Evolutionary conservation across 352 stramenopile genomes (phyloP), one percentile per base, ranked within the genome.

Genomic region (Phytopythium vexans): DNA sequence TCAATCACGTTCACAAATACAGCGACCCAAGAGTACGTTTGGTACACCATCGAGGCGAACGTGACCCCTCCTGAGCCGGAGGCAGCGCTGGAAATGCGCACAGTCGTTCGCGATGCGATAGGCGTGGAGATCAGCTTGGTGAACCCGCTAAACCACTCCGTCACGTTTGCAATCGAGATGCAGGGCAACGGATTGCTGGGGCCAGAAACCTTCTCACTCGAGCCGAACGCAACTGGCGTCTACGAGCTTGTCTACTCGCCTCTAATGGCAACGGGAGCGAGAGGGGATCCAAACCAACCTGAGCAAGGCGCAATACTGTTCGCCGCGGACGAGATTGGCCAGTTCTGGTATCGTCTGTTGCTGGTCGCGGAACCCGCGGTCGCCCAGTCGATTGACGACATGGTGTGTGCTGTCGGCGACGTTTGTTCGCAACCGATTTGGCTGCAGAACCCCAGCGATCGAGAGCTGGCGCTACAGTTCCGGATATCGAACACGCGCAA

Each of bases 171-270:
- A 1, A 92, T 98, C 9, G 72, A 85, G 34, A 60, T 97, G 0
- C 66, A 88, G 52, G 92, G 94, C 9, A 68, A 87, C 38, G 92
- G 94, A 1, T 57, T 98, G 4, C 66, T 97, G 27, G 94, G 94
- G 0, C 76, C 91, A 1, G 52, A 60, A 3, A 70, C 58, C 0
- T 96, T 98, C 41, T 56, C 71, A 1, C 64, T 98, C 2, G 70
- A 75, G 11, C 70, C 91, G 0, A 64, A 72, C 12, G 73, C 90
- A 27, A 76, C 74, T 0, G 83, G 73, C 0, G 82, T 92, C 0
- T 98, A 98, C 57, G 90, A 97, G 52, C 66, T 98, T 3, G 78
- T 97, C 14, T 98, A 97, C 62, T 95, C 82, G 0, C 94, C 94
- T 7, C 49, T 98, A 15, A 47, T 82, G 1, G 60, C 89, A 8